Evolutionary conservation across 352 stramenopile genomes (phyloP), one percentile per base, ranked within the genome.

Genomic region (Elongisporangium senticosum): DNA sequence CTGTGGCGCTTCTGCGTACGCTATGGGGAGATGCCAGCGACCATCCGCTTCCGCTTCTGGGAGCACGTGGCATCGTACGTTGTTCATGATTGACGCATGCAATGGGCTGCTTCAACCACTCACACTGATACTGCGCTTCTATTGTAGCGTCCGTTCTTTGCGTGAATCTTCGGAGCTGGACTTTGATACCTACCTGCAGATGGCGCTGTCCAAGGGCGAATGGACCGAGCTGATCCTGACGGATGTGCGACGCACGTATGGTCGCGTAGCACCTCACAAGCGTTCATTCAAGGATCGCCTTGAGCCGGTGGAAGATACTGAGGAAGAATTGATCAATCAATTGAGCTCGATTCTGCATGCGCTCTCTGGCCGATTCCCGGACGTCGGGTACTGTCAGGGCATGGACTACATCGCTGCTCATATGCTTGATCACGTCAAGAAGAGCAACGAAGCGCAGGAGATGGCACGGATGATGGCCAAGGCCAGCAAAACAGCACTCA

Each of bases 321-420:
- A 93, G 23, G 69, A 90, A 61, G 79, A 87, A 49, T 62, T 91
- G 51, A 89, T 88, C 24, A 70, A 74, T 10, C 86, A 95, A 61
- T 58, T 95, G 33, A 92, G 79, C 33, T 74, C 82, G 50, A 83
- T 95, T 64, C 62, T 95, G n/a, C 86, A 93, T 49, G 86, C 86
- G 4, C 58, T 95, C 13, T 74, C 83, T 0, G 78, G 83, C 7
- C 80, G 83, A 21, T 95, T 92, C 61, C 86, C 86, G 15, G 77
- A 86, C 22, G 86, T 95, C 8, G 86, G 86, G 5, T 95, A 95
- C 59, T 95, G 86, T 56, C 86, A 95, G 63, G 86, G 86, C 28
- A 93, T 95, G 83, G 86, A 95, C 55, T 95, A 95, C 61, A 89
- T 95, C 57, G 79, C 82, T 14, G 86, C 84, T 14, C 81, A 93